Percentiles rank a stretch among this genome's conserved stretches.
These are phyloP conservation scores for Rhododendron williamsianum DNA, from an alignment of 148 eudicot species.

Conservation along the genomic window DNA sequence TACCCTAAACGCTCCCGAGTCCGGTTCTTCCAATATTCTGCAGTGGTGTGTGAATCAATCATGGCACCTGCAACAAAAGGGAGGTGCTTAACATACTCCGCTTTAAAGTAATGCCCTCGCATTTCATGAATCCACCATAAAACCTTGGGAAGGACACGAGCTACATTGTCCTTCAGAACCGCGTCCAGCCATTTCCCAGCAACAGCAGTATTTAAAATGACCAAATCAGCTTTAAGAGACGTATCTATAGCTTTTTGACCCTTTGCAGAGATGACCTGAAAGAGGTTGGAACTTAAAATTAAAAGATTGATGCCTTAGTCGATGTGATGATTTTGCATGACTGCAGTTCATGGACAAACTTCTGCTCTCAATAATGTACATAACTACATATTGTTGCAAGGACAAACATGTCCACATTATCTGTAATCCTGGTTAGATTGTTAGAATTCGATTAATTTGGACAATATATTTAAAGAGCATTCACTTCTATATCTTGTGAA, in stretches of 20 bases:
- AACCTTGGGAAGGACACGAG: constrained; percentile 79
- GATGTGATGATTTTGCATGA: neutral
- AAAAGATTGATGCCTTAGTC: neutral
- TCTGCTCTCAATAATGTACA: neutral
- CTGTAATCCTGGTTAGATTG: neutral
- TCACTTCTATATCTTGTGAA: neutral
- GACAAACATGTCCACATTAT: neutral
- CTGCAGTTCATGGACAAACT: neutral
- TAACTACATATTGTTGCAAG: neutral
- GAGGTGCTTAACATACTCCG: constrained; percentile 89
- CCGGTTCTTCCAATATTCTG: constrained; percentile 88
- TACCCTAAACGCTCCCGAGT: constrained; percentile 85
- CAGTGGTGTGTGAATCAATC: constrained; percentile 90
- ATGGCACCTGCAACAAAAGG: constrained; percentile 92
- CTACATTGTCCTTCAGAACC: constrained; percentile 72
- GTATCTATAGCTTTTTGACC: constrained; percentile 77
- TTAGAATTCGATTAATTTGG: neutral
- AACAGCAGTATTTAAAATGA: constrained; percentile 86
- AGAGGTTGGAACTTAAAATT: neutral
- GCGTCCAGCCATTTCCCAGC: constrained; percentile 96
- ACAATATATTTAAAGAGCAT: neutral
- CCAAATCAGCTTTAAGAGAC: constrained; percentile 85
- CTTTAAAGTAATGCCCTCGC: constrained; percentile 92
- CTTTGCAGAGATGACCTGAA: constrained; percentile 64
- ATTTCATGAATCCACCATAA: constrained; percentile 99